Evolutionary conservation across 495 filamentous ascomycete species (phyloP).

Genomic region (Hypomontagnella submonticulosa): DNA sequence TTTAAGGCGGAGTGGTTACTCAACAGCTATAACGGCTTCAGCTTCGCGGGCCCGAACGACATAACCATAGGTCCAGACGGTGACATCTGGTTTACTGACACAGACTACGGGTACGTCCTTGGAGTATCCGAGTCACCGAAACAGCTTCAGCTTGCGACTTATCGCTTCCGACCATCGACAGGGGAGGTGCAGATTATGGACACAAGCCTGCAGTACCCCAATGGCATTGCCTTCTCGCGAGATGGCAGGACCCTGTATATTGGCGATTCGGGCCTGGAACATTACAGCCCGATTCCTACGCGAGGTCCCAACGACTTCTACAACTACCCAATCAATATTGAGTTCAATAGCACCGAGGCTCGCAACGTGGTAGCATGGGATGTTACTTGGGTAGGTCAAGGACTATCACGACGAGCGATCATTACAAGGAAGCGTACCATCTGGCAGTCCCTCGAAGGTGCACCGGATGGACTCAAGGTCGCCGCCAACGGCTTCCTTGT

Average conservation of each 20-base stretch:
- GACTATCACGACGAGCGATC: not conserved
- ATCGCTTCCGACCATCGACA: not conserved
- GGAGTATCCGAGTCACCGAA: not conserved
- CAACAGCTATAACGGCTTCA: constrained; percentile 1
- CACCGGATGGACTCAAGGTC: not conserved
- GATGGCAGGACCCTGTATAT: not conserved
- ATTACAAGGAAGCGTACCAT: not conserved
- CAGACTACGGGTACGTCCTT: not conserved
- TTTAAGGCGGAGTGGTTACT: not conserved
- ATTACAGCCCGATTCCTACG: not conserved
- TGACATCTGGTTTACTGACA: not conserved
- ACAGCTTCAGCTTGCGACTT: not conserved
- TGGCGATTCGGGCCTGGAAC: not conserved
- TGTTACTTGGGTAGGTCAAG: not conserved
- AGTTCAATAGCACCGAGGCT: not conserved
- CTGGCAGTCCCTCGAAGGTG: not conserved
- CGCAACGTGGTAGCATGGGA: not conserved
- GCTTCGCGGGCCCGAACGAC: not conserved
- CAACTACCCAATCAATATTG: not conserved
- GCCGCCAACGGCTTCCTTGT: not conserved
- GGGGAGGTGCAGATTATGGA: not conserved
- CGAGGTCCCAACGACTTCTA: not conserved
- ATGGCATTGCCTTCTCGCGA: not conserved
- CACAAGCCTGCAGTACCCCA: not conserved
- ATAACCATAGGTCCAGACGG: not conserved